Conservation (phyloP, 176 grass and related monocot genomes). For the Raddia guianensis region DNA sequence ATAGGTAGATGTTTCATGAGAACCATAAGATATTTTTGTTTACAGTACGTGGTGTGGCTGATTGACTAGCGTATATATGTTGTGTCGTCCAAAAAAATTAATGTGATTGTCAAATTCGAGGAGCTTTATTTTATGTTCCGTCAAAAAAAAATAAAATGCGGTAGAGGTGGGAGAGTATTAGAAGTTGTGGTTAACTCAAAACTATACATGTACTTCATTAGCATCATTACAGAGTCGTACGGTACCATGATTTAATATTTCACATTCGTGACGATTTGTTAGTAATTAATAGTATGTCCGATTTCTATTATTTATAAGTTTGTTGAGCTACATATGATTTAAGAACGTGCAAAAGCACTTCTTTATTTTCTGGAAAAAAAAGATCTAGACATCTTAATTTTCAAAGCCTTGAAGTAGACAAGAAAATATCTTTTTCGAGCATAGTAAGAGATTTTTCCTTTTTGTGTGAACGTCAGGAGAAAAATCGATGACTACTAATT, state of each 20-base stretch:
- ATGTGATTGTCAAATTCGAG: not conserved
- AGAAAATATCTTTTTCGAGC: not conserved
- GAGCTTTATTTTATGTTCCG: not conserved
- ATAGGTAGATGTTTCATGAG: not conserved
- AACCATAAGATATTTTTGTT: conserved; percentile 26
- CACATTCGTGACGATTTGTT: not conserved
- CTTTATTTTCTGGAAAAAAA: not conserved
- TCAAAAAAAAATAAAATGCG: not conserved
- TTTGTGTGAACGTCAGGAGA: not conserved
- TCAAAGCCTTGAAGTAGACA: not conserved
- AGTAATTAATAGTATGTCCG: too few relatives aligned
- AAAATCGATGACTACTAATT: not conserved
- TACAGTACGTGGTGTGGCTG: not conserved
- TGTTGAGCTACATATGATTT: too few relatives aligned
- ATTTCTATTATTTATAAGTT: not conserved
- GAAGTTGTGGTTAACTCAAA: not conserved
- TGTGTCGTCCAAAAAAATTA: not conserved
- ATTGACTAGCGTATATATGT: not conserved
- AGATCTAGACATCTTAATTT: not conserved
- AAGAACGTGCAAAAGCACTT: not conserved
- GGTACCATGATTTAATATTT: not conserved
- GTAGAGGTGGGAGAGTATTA: not conserved
- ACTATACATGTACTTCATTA: not conserved
- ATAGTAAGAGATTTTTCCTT: not conserved
- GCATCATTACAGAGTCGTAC: not conserved